Base-by-base conservation (phyloP, 2,329 filamentous ascomycete species). In the Trematosphaeria pertusa region DNA sequence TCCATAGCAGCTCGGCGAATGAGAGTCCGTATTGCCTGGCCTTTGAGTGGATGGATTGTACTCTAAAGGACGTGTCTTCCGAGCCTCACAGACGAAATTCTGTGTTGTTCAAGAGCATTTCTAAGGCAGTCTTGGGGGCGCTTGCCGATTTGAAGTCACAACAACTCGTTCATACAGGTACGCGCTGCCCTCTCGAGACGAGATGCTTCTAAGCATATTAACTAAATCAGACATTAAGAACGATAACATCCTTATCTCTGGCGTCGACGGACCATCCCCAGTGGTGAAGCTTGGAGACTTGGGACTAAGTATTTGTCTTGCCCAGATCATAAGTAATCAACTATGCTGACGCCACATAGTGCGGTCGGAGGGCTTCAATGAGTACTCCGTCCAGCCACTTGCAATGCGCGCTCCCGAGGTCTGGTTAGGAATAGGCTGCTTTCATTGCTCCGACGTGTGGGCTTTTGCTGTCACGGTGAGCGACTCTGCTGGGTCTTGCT, bases 181-280 rank as follows among this genome's bases (percentile, higher is more conserved):
- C 30, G 28, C 21, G 30, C 14, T 34, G 11, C 17, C 19, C 28
- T 17, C 15, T 21, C 7, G 14, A 42, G 10, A 42, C 30, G 11
- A 28, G 18, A 5, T 26, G 17, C 4, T 33, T 34, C 14, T 24
- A 33, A 6, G 15, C 15, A 4, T 28, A 28, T 12, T 37, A 37
- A 21, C 24, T 12, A 37, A 28, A 17, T 36, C 41, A 43, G 41
- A 43, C 31, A 37, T 43, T 19, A 28, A 43, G 31, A 43, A 36
- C 22, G 41, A 43, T 20, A 43, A 37, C 41, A 43, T 43, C 28
- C 33, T 43, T 32, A 37, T 43, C 30, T 43, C 41, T 37, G 41
- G 33, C 20, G 7, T 43, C 19, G 15, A 43, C 12, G 19, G 31
- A 26, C 33, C 31, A 18, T 36, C 15, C 32, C 41, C 41, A 36